A percentile compares a stretch with the other conserved stretches of the same genome.
These are phyloP conservation scores for Blastomyces gilchristii DNA, from an alignment of 2,329 filamentous ascomycete species.

Conservation along the genomic window DNA sequence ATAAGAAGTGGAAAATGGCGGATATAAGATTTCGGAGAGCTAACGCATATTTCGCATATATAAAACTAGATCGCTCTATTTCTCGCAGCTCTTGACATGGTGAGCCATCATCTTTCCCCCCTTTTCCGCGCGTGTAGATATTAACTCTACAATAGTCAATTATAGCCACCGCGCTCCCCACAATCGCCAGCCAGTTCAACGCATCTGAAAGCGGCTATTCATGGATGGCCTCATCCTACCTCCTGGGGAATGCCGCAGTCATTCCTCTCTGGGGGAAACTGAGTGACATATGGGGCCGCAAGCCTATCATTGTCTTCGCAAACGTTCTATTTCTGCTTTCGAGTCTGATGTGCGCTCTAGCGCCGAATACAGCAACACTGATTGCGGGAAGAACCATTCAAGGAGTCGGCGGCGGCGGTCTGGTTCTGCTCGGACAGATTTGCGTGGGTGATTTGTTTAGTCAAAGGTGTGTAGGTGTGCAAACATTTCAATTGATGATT, in stretches of 20 bases:
- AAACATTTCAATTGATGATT: neutral
- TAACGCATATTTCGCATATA: neutral
- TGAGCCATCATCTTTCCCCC: constrained; percentile 18
- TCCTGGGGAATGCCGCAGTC: constrained; percentile 29
- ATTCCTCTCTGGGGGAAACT: constrained; percentile 50
- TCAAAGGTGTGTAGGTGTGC: constrained; percentile 35
- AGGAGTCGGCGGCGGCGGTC: constrained; percentile 53
- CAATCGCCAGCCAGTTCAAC: constrained; percentile 25
- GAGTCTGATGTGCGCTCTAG: constrained; percentile 49
- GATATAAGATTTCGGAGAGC: constrained; percentile 1
- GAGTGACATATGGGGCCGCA: constrained; percentile 58
- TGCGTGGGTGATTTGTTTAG: constrained; percentile 55
- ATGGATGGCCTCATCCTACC: constrained; percentile 31
- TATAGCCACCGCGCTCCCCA: constrained; percentile 28
- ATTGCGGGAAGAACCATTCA: constrained; percentile 53
- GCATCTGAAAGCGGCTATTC: constrained; percentile 28
- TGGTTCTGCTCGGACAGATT: constrained; percentile 54
- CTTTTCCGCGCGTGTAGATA: neutral
- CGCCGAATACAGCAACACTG: constrained; percentile 50
- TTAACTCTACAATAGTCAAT: constrained; percentile 20
- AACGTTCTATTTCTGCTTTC: constrained; percentile 54
- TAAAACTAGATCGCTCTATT: constrained; percentile 44
- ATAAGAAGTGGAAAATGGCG: neutral
- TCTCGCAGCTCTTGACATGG: constrained; percentile 51
- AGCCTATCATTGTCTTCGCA: constrained; percentile 51